Conservation (phyloP, 768 basidiomycete genomes). For the Daedaleopsis sinensis region DNA sequence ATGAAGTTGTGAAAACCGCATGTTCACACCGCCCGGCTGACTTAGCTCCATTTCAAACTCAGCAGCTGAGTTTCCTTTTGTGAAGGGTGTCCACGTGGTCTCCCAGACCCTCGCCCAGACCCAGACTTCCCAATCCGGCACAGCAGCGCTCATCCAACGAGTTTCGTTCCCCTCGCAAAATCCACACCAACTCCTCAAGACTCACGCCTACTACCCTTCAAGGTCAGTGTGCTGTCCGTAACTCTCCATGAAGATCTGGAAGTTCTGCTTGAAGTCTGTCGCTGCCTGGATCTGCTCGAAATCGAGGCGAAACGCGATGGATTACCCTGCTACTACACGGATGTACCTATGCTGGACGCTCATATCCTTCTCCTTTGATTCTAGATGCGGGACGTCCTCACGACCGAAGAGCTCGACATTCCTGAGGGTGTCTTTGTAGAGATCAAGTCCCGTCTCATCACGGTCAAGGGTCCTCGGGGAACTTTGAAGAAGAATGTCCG, state of each 20-base stretch:
- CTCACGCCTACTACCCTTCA: constrained; percentile 26
- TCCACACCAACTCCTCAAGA: constrained; percentile 36
- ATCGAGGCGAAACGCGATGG: constrained; percentile 32
- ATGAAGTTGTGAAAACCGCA: constrained; percentile 39
- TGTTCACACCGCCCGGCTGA: constrained; percentile 17
- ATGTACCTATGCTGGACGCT: constrained; percentile 32
- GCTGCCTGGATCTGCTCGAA: constrained; percentile 1
- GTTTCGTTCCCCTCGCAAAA: constrained; percentile 16
- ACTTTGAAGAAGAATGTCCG: constrained; percentile 90
- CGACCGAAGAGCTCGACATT: constrained; percentile 91
- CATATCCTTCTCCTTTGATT: constrained; percentile 25
- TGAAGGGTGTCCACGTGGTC: neutral
- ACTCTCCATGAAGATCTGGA: neutral
- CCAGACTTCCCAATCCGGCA: constrained; percentile 25
- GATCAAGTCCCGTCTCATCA: constrained; percentile 91
- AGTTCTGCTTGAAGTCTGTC: constrained; percentile 1
- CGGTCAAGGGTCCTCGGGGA: constrained; percentile 91
- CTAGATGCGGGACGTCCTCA: constrained; percentile 91
- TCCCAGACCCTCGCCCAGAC: constrained; percentile 24
- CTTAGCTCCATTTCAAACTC: constrained; percentile 35
- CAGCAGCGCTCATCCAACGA: constrained; percentile 18
- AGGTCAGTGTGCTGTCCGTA: constrained; percentile 29
- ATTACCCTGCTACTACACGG: constrained; percentile 39
- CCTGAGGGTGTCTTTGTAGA: constrained; percentile 83
- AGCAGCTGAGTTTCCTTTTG: constrained; percentile 24